Conservation (phyloP, 768 basidiomycete species). For the Pholiota microspora region DNA sequence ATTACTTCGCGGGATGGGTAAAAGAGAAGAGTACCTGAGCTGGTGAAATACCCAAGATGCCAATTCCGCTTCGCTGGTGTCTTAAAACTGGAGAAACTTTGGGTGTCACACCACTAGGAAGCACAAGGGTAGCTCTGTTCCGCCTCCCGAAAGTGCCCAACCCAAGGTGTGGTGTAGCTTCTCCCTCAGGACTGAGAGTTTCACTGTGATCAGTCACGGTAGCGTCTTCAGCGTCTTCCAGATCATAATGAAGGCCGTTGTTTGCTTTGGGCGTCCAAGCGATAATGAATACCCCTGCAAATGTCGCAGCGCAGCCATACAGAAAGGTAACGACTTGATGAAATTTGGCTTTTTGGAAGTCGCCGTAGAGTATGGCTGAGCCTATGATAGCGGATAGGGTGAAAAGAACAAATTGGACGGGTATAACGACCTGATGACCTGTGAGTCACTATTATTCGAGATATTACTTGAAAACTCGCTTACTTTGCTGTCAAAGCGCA, state of each 20-base stretch:
- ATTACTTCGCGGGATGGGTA: background rate
- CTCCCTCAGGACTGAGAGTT: slow-evolving; percentile 9
- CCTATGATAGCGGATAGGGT: slow-evolving; percentile 91
- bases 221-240: slow-evolving; percentile 12
- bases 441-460: slow-evolving; percentile 1
- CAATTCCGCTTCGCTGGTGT: slow-evolving; percentile 53
- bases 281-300: slow-evolving; percentile 86
- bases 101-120: slow-evolving; percentile 38
- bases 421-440: slow-evolving; percentile 73
- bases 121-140: slow-evolving; percentile 44
- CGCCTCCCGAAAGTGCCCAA: slow-evolving; percentile 36
- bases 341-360: slow-evolving; percentile 82
- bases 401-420: slow-evolving; percentile 93
- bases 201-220: slow-evolving; percentile 4
- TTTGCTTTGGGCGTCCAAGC: slow-evolving; percentile 55
- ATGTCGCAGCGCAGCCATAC: slow-evolving; percentile 88
- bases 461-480: slow-evolving; percentile 12
- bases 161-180: slow-evolving; percentile 20
- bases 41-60: slow-evolving; percentile 69
- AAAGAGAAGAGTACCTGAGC: slow-evolving; percentile 49
- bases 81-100: slow-evolving; percentile 45
- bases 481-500: slow-evolving; percentile 92
- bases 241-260: slow-evolving; percentile 23
- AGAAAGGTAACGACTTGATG: slow-evolving; percentile 82
- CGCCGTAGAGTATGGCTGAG: slow-evolving; percentile 90